Evolutionary conservation across 305 asterid species (phyloP).

Genomic region (Fraxinus platypoda): DNA sequence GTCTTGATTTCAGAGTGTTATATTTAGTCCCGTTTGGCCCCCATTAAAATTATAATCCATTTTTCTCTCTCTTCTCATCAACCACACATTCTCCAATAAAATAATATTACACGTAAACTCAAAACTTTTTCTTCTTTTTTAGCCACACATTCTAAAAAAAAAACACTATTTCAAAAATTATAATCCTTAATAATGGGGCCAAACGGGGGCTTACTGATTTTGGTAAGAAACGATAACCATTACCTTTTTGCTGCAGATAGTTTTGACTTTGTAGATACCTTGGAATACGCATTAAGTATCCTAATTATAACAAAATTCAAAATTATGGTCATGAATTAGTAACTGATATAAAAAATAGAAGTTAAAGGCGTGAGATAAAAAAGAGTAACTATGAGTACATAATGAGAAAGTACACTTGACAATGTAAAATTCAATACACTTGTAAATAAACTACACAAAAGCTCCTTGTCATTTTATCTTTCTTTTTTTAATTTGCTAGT

Average conservation of each 20-base stretch:
- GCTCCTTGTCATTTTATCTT: neutral
- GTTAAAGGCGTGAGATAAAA: neutral
- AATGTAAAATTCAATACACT: neutral
- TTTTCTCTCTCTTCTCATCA: too few relatives aligned
- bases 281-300: conserved; percentile 66
- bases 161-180: too few relatives aligned
- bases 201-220: neutral
- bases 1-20: neutral
- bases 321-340: neutral
- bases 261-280: conserved; percentile 66
- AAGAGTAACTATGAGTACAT: neutral
- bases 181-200: neutral
- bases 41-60: too few relatives aligned
- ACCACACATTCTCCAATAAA: too few relatives aligned
- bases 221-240: conserved; percentile 5
- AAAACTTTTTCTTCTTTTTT: neutral
- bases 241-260: conserved; percentile 64
- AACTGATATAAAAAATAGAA: neutral
- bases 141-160: too few relatives aligned
- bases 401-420: neutral
- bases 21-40: neutral
- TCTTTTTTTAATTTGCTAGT: neutral
- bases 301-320: conserved; percentile 33
- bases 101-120: neutral
- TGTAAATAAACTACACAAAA: neutral